Evolutionary conservation across 2,329 filamentous ascomycete species (phyloP).

Genomic region (Aspergillus cejpii): DNA sequence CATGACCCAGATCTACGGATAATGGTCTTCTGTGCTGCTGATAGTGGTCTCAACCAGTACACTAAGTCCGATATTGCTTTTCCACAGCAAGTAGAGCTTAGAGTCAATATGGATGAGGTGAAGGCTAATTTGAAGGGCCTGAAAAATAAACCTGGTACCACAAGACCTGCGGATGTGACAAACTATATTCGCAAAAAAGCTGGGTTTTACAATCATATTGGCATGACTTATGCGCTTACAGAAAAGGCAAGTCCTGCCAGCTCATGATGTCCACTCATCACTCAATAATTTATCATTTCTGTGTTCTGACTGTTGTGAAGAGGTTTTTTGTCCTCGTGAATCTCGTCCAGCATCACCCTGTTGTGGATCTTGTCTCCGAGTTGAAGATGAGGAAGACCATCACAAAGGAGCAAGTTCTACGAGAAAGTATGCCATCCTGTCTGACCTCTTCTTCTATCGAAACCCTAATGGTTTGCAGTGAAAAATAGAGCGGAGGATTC

Average conservation of each 20-base stretch:
- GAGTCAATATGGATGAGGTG: conserved; percentile 79
- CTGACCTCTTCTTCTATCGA: conserved; percentile 4
- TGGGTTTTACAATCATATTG: conserved; percentile 67
- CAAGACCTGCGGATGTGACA: conserved; percentile 87
- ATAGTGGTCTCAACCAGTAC: conserved; percentile 54
- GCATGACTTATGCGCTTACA: conserved; percentile 88
- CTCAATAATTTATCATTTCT: neutral
- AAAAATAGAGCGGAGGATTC: conserved; percentile 72
- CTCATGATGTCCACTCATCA: neutral
- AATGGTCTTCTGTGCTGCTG: conserved; percentile 75
- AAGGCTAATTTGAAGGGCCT: conserved; percentile 90
- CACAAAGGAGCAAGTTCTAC: conserved; percentile 70
- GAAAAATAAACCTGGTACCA: conserved; percentile 94
- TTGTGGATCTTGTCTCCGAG: conserved; percentile 62
- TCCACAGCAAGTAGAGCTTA: conserved; percentile 85
- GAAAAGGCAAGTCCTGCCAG: conserved; percentile 57
- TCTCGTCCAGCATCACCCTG: conserved; percentile 65
- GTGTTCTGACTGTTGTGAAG: conserved; percentile 39
- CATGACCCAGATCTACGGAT: conserved; percentile 60
- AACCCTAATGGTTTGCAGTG: conserved; percentile 50
- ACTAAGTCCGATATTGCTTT: conserved; percentile 67
- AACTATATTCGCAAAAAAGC: conserved; percentile 60
- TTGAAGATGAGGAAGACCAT: conserved; percentile 66
- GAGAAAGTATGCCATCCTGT: conserved; percentile 57
- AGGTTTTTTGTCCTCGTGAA: conserved; percentile 67